Evolutionary conservation across 305 asterid genomes (phyloP), one percentile per base, ranked within the genome.

Genomic region (Fraxinus paxiana): DNA sequence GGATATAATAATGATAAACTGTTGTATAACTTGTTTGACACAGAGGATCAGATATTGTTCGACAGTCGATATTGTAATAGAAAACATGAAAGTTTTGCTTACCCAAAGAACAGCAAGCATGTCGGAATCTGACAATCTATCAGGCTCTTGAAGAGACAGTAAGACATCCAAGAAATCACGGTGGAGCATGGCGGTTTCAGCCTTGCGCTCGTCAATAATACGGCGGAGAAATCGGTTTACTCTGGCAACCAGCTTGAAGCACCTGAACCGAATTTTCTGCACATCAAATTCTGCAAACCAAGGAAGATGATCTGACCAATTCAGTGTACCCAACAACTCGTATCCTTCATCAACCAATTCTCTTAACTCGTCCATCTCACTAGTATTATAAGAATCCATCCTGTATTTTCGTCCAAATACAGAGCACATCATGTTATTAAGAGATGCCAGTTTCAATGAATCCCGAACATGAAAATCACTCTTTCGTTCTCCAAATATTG

Each of bases 101-200:
- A 92, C 98, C 98, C 98, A 93, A 10, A 93, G 94, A 77, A 94
- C 92, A 70, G 98, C 94, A 85, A 92, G 88, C 92, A 91, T 93
- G 86, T 93, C 96, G n/a, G 92, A 85, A 26, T 90, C 90, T 17
- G 98, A 92, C 76, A 93, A 73, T 48, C 82, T 87, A 22, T 92
- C 88, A 4, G 85, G 72, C 26, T 86, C 92, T 69, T 85, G 79
- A 12, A 93, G 92, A 10, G 91, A 87, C 34, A 91, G 82, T 87
- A 93, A 80, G 37, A 93, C 90, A 86, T 92, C 94, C n/a, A 91
- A 90, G 73, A 93, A 91, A 82, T 86, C 97, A 3, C 37, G 75
- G 59, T 80, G 54, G 61, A 6, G 33, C 30, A 48, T 59, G 59
- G 65, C 76, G 20, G 56, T 38, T 13, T 61, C 79, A 24, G 78